Evolutionary conservation across 805 yeast species (phyloP), one percentile per base, ranked within the genome.

Genomic region (Ogataea angusta): DNA sequence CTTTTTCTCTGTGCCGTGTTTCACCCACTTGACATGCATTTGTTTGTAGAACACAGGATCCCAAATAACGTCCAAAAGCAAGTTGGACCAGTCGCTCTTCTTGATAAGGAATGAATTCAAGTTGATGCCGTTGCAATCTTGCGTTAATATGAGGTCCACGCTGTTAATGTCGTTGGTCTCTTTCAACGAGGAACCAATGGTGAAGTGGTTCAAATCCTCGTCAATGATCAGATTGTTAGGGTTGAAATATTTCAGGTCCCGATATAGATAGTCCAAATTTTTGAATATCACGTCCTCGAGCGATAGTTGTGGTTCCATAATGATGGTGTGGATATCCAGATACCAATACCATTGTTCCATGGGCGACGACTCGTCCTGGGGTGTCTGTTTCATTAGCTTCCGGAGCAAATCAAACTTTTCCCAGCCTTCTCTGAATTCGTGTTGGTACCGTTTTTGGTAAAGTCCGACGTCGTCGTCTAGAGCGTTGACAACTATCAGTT

Each of bases 361-460:
- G 8, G 40, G 42, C 4, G 42, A 25, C 17, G 48, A 43, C 27
- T 56, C 59, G 9, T 62, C 60, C 14, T 47, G 28, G 2, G 51
- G 27, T n/a, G 56, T 49, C 35, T 64, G 59, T 36, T 59, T 60
- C 65, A 68, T 62, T 1, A 62, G 60, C 21, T 52, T 59, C 29
- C 65, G 55, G 21, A 68, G 43, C 19, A 58, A 43, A 44, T 68
- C 73, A 30, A 67, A 61, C 43, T 67, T 67, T 47, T 66, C 71
- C 73, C 73, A 68, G 3, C 71, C 70, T 53, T 68, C 72, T 46
- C 78, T 63, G 57, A 66, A 66, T 39, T 72, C 77, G 54, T 72
- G 72, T 34, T 73, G 71, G 49, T 73, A 73, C 36, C 70, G 58
- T 50, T 72, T 73, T 46, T 69, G 65, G 48, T 65, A 64, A 22